Conservation (phyloP, 163 green algal genomes). For the Scenedesmus sp. region DNA sequence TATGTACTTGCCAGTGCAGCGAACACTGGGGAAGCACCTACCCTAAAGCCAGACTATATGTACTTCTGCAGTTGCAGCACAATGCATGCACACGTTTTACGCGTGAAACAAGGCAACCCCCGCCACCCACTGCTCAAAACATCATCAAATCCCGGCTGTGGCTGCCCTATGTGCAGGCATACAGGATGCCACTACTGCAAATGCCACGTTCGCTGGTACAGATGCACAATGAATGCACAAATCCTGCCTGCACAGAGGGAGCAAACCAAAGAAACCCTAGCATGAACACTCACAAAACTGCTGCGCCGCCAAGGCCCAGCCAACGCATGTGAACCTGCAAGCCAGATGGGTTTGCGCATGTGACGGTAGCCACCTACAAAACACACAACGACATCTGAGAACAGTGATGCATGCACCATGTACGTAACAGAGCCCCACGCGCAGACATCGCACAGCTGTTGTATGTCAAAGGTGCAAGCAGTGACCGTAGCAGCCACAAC, state of each 20-base stretch:
- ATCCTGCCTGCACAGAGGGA: neutral
- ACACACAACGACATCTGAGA: neutral
- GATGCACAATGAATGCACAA: neutral
- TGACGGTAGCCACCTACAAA: neutral
- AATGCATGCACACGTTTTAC: neutral
- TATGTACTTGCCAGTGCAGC: too few species aligned
- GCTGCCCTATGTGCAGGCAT: neutral
- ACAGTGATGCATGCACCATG: neutral
- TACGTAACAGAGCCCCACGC: neutral
- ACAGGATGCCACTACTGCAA: neutral
- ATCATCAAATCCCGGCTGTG: neutral
- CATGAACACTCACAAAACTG: neutral
- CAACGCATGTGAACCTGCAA: neutral
- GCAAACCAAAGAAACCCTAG: neutral
- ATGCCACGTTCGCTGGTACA: neutral
- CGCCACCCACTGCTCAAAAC: neutral
- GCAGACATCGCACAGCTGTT: neutral
- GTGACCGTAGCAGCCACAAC: too few species aligned
- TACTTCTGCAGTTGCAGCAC: neutral
- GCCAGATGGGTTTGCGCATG: slow-evolving; percentile 10
- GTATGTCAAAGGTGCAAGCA: neutral
- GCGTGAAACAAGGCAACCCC: neutral
- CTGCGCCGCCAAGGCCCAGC: neutral
- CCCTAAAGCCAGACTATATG: too few species aligned
- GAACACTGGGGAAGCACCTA: too few species aligned